Conservation (phyloP, 2,329 filamentous ascomycete species). For the Claviceps sp. region DNA sequence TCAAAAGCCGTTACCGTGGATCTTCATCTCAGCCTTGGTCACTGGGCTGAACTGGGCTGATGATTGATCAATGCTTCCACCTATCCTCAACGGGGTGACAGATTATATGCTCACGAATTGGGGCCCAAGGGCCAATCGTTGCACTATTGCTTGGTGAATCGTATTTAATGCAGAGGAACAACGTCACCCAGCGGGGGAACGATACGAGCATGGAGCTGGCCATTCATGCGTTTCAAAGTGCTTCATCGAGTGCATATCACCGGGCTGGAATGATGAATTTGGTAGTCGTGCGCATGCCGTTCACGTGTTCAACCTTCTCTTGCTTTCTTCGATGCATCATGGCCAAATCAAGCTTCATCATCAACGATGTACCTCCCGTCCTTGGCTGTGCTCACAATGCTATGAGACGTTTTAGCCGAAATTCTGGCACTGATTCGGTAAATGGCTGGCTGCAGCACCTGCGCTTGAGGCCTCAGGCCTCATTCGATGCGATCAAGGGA, state of each 20-base stretch:
- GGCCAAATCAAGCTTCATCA: too few species aligned
- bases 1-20: slow-evolving; percentile 42
- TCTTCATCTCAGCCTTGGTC: slow-evolving; percentile 42
- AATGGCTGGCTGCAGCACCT: slow-evolving; percentile 28
- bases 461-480: slow-evolving; percentile 30
- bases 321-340: too few species aligned
- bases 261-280: slow-evolving; percentile 29
- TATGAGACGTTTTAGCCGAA: background rate
- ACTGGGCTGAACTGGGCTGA: slow-evolving; percentile 33
- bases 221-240: slow-evolving; percentile 51
- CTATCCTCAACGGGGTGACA: slow-evolving; percentile 53
- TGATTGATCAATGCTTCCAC: slow-evolving; percentile 59
- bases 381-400: background rate
- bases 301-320: background rate
- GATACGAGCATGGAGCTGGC: slow-evolving; percentile 54
- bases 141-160: slow-evolving; percentile 58
- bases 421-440: background rate
- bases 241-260: slow-evolving; percentile 24
- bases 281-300: slow-evolving; percentile 14
- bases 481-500: slow-evolving; percentile 36
- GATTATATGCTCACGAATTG: slow-evolving; percentile 51
- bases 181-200: slow-evolving; percentile 52
- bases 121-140: slow-evolving; percentile 67
- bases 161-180: slow-evolving; percentile 57
- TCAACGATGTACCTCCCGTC: too few species aligned